Evolutionary conservation across 2,329 filamentous ascomycete genomes (phyloP).

Genomic region (Tolypocladium guangdongense): DNA sequence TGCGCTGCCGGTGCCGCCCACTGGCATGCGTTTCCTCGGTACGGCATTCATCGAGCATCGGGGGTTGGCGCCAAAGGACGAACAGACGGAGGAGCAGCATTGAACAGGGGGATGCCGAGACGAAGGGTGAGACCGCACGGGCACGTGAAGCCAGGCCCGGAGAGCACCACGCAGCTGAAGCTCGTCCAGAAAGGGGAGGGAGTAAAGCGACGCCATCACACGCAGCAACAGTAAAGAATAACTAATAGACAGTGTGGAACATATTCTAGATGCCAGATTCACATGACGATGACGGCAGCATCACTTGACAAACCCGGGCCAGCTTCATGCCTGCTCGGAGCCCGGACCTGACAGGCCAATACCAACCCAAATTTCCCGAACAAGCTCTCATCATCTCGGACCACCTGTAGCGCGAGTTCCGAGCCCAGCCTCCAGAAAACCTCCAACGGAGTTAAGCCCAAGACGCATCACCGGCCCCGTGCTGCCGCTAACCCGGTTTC

Average conservation of each 20-base stretch:
- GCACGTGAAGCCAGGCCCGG: not conserved
- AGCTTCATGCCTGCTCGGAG: not conserved
- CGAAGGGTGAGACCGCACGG: not conserved
- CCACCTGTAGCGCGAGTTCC: not conserved
- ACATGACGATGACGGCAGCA: not conserved
- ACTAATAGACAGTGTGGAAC: no score
- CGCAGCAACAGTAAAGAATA: not conserved
- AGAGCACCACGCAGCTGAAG: not conserved
- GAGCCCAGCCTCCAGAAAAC: no score
- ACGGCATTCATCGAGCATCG: slow-evolving; percentile 36
- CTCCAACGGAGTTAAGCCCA: not conserved
- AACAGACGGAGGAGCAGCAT: not conserved
- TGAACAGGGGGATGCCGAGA: not conserved
- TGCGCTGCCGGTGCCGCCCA: slow-evolving; percentile 40
- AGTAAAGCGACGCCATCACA: not conserved
- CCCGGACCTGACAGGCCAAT: not conserved
- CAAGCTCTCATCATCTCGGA: not conserved
- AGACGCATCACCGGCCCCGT: not conserved
- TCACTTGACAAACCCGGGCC: no score
- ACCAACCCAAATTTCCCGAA: not conserved
- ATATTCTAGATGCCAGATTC: not conserved
- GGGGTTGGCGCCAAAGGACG: slow-evolving; percentile 25
- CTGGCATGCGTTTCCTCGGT: slow-evolving; percentile 1
- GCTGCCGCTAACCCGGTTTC: slow-evolving; percentile 1
- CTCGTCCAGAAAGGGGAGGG: not conserved